phyloP scores from a whole-genome alignment of 202 grass and related monocot genomes.

The Dendrocalamus latiflorus region DNA sequence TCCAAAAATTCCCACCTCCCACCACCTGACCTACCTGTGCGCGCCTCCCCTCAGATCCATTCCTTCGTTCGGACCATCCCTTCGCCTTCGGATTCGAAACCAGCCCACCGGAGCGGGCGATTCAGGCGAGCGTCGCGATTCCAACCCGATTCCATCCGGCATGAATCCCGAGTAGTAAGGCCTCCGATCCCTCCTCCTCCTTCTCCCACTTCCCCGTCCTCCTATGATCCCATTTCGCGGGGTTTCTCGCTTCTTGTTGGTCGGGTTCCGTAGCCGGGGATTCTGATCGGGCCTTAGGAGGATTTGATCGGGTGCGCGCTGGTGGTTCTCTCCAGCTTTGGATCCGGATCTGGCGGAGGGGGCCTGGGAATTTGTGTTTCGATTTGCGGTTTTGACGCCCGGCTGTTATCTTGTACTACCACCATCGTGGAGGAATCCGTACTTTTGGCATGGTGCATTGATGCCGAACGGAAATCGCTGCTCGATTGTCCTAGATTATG shows the following conservation, averaged over 20 bases:
- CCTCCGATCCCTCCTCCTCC: neutral
- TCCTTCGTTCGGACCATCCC: neutral
- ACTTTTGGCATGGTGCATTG: neutral
- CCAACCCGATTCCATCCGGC: neutral
- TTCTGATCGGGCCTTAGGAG: neutral
- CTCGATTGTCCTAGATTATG: neutral
- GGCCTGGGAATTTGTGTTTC: neutral
- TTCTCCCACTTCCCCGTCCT: neutral
- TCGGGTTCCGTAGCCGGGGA: neutral
- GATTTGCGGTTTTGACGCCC: neutral
- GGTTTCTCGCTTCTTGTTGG: neutral
- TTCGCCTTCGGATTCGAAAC: neutral
- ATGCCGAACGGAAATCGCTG: neutral
- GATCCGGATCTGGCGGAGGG: slow-evolving; percentile 19
- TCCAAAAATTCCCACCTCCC: neutral
- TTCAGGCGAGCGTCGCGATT: neutral
- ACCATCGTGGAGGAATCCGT: neutral
- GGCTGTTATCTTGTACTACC: neutral
- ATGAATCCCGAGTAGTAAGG: neutral
- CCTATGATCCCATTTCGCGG: neutral
- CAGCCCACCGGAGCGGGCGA: neutral
- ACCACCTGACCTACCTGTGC: neutral
- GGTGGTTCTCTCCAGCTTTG: neutral
- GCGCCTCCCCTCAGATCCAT: neutral
- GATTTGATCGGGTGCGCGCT: neutral